These are phyloP conservation scores for Achaetomiella virescens DNA, from an alignment of 495 filamentous ascomycete species.

Conservation along the genomic window DNA sequence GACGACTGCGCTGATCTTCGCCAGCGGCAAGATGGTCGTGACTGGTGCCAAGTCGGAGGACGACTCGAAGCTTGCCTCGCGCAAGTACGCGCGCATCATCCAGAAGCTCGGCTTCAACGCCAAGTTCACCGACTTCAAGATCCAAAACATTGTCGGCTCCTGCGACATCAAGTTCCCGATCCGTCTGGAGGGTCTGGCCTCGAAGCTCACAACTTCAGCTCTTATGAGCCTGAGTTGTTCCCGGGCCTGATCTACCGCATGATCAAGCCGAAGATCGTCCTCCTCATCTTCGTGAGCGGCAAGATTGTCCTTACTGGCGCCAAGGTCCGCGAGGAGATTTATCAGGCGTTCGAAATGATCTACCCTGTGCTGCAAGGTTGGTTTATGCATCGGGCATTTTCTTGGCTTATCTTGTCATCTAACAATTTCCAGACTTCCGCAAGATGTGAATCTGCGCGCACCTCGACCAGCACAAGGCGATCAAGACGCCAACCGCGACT, in stretches of 20 bases:
- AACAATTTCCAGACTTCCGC: conserved; percentile 40
- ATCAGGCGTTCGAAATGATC: conserved; percentile 97
- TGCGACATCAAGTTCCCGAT: conserved; percentile 99
- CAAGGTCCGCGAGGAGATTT: conserved; percentile 98
- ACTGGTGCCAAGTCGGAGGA: conserved; percentile 98
- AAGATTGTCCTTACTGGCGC: conserved; percentile 98
- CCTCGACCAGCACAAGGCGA: neutral
- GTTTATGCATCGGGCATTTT: conserved; percentile 28
- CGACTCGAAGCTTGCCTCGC: conserved; percentile 90
- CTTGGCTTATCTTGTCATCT: neutral
- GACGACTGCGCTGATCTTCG: conserved; percentile 96
- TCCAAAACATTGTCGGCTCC: conserved; percentile 98
- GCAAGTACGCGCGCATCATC: conserved; percentile 98
- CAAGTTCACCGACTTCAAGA: conserved; percentile 99
- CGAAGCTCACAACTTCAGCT: conserved; percentile 97
- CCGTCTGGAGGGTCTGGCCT: conserved; percentile 89
- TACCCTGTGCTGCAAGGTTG: conserved; percentile 92
- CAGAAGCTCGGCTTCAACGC: conserved; percentile 99
- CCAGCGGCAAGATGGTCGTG: conserved; percentile 98
- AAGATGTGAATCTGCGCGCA: conserved; percentile 38
- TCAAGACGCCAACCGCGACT: neutral
- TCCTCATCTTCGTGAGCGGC: conserved; percentile 96
- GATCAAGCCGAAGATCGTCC: conserved; percentile 99
- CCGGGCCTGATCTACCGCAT: conserved; percentile 99
- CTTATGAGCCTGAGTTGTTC: conserved; percentile 97